Conservation (phyloP, 1,284 basidiomycete genomes). For the Papiliotrema terrestris region DNA sequence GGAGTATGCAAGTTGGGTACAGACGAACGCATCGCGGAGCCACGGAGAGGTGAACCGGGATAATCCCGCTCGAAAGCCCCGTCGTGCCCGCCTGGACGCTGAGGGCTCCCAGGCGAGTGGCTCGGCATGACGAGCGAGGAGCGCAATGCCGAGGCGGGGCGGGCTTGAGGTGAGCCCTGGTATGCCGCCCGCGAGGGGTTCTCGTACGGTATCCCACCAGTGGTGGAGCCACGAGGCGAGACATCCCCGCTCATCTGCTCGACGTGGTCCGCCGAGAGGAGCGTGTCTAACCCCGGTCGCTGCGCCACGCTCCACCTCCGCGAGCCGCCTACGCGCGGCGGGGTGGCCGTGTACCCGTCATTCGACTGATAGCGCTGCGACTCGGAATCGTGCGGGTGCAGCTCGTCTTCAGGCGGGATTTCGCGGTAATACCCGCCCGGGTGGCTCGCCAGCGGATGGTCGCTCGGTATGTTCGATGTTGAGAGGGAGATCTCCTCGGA, state of each 20-base stretch:
- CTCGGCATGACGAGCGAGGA: slow-evolving; percentile 11
- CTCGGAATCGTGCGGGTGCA: slow-evolving; percentile 1
- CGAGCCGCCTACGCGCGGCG: slow-evolving; percentile 9
- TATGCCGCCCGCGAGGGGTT: not conserved
- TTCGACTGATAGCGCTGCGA: not conserved
- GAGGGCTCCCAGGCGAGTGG: too few species aligned
- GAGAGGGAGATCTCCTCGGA: slow-evolving; percentile 5
- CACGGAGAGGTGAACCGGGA: not conserved
- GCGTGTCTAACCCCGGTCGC: slow-evolving; percentile 17
- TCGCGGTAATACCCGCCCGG: not conserved
- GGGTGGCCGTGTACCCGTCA: slow-evolving; percentile 20
- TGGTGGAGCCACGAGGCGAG: slow-evolving; percentile 9
- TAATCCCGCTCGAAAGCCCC: not conserved
- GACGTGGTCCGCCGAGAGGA: slow-evolving; percentile 10
- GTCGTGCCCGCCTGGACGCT: not conserved
- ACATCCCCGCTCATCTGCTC: slow-evolving; percentile 4
- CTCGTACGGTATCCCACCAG: not conserved
- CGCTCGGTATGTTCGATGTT: not conserved
- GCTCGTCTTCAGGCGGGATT: not conserved
- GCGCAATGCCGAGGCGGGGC: slow-evolving; percentile 8
- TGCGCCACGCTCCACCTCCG: slow-evolving; percentile 8
- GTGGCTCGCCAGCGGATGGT: not conserved
- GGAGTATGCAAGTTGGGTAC: slow-evolving; percentile 8
- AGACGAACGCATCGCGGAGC: not conserved
- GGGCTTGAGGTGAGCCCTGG: slow-evolving; percentile 7